Evolutionary conservation across 257 asterid species (phyloP).

Genomic region (Solanum chiquidenum): DNA sequence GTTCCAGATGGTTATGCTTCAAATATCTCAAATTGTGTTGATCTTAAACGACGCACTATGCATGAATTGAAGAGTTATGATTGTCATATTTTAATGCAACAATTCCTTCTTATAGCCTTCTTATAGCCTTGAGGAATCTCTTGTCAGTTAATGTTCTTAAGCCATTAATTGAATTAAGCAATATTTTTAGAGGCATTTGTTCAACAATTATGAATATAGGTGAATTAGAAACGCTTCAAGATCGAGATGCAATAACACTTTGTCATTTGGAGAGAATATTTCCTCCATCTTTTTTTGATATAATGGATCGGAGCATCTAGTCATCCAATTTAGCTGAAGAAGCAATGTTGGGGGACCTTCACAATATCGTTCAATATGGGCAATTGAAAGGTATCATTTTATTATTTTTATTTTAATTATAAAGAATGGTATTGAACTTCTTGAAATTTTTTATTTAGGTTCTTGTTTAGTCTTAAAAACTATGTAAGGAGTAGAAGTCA

Average conservation of each 20-base stretch:
- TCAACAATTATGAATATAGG: neutral
- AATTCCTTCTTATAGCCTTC: too few species aligned
- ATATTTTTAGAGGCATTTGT: neutral
- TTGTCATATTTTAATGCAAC: too few species aligned
- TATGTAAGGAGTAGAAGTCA: neutral
- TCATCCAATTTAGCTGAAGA: neutral
- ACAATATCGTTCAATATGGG: neutral
- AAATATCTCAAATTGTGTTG: too few species aligned
- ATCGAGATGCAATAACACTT: neutral
- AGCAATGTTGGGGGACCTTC: neutral
- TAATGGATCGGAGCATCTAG: neutral
- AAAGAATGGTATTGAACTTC: neutral
- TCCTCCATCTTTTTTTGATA: neutral
- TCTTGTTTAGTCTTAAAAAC: neutral
- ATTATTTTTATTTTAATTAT: neutral
- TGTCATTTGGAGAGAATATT: neutral
- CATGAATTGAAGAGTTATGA: too few species aligned
- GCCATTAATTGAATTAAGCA: too few species aligned
- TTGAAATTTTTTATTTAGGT: neutral
- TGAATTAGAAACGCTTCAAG: neutral
- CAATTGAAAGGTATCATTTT: neutral
- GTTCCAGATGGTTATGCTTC: too few species aligned
- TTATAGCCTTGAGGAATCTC: too few species aligned
- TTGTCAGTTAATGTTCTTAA: too few species aligned
- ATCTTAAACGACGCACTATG: too few species aligned